Evolutionary conservation across 345 rosid species (phyloP).

Genomic region (Cardiospermum halicacabum): DNA sequence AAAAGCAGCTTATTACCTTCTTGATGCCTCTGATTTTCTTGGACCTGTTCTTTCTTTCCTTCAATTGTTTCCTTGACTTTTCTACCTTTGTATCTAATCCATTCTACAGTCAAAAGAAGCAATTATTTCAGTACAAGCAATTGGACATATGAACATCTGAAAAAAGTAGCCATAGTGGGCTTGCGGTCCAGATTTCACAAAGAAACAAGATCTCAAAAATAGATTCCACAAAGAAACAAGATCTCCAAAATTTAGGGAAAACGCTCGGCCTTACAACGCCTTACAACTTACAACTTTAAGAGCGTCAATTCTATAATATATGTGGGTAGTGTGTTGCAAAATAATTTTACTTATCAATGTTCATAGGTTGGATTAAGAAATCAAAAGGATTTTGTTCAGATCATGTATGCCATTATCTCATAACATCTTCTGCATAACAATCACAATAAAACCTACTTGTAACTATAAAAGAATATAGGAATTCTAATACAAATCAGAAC

Average conservation of each 20-base stretch:
- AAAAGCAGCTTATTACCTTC: neutral
- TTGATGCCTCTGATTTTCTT: conserved; percentile 23
- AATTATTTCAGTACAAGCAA: neutral
- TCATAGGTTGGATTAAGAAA: neutral
- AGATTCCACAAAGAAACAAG: too few relatives aligned
- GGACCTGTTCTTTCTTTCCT: conserved; percentile 31
- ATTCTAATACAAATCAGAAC: neutral
- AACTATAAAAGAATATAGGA: neutral
- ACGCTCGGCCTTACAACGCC: too few relatives aligned
- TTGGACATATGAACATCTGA: neutral
- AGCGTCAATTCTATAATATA: neutral
- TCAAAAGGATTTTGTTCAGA: neutral
- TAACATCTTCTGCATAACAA: too few relatives aligned
- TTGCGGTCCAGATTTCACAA: neutral
- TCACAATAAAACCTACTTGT: too few relatives aligned
- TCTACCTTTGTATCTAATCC: conserved; percentile 29
- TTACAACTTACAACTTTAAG: neutral
- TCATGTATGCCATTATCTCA: neutral
- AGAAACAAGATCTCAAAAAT: neutral
- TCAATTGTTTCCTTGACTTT: conserved; percentile 32
- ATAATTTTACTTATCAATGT: neutral
- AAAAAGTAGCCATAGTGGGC: neutral
- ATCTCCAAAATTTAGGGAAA: too few relatives aligned
- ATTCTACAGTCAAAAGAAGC: conserved; percentile 17
- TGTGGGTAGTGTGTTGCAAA: neutral